Evolutionary conservation across 1,284 basidiomycete genomes (phyloP), one percentile per base, ranked within the genome.

Genomic region (Boletus mariae): DNA sequence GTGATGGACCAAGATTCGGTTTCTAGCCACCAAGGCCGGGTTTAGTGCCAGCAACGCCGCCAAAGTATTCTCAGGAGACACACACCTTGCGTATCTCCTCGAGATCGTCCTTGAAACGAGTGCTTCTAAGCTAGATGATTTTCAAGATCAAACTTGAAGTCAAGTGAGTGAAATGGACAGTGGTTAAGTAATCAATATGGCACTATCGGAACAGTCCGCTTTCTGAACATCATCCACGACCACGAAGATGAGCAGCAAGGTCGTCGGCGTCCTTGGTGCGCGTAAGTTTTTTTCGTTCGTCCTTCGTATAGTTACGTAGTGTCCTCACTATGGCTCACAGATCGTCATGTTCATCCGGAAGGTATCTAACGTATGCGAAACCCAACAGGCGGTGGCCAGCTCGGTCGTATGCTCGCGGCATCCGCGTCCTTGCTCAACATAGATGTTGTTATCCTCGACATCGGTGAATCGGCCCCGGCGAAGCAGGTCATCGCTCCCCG

Each of bases 341-440:
- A 64, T 51, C 17, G 20, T 20, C 37, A n/a, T 7, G 6, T 42
- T 40, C 42, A 46, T 52, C 10, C 34, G 10, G 9, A 32, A 34
- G 25, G 1, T 32, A 46, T 49, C 61, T 67, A 10, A 66, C 40
- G 31, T 45, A 7, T 35, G 42, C 51, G 13, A 42, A 42, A 17
- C 20, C 25, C 31, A n/a, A 64, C 55, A 94, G 96, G 96, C 61
- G 97, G 96, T 47, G 96, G 96, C 62, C 96, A 99, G 74, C 84
- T 99, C 15, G 97, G 97, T 45, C 93, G 97, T 41, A 98, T 99
- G 96, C 83, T 99, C 38, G 92, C 89, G 9, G 89, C 90, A 46
- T 88, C 96, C 0, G 96, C 96, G 1, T 87, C 94, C 10, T 80
- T 94, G 35, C 20, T 98, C 54, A 92, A 94, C 65, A 80, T 98